phyloP scores from a whole-genome alignment of 2,329 filamentous ascomycete genomes.

The Calonectria montana region DNA sequence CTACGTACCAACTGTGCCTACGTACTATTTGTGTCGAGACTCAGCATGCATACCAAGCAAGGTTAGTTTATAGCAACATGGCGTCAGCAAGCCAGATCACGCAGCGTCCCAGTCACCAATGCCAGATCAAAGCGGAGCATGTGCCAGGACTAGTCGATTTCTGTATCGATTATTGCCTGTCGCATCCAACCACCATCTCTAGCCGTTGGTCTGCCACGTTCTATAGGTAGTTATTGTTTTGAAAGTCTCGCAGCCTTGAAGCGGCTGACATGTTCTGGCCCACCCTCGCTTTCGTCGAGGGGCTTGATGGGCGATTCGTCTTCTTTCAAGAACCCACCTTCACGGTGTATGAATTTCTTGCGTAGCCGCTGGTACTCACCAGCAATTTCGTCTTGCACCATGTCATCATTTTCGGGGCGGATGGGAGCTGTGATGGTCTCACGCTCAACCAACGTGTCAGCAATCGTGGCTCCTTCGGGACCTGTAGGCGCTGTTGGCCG shows the following conservation, averaged over 20 bases:
- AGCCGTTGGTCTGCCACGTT: constrained; percentile 18
- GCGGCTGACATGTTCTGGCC: constrained; percentile 73
- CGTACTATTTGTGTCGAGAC: background rate
- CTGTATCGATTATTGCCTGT: constrained; percentile 39
- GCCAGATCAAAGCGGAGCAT: constrained; percentile 33
- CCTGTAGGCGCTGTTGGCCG: constrained; percentile 57
- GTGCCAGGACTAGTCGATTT: constrained; percentile 44
- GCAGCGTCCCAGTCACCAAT: constrained; percentile 23
- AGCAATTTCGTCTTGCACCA: constrained; percentile 82
- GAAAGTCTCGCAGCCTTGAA: constrained; percentile 79
- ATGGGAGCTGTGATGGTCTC: constrained; percentile 47
- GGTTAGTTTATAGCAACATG: constrained; percentile 13
- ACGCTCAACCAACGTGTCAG: constrained; percentile 69
- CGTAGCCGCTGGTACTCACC: constrained; percentile 86
- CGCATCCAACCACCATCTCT: constrained; percentile 18
- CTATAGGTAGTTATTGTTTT: constrained; percentile 52
- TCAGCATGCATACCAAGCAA: background rate
- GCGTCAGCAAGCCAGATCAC: constrained; percentile 10
- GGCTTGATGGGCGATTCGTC: constrained; percentile 75
- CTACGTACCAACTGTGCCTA: background rate
- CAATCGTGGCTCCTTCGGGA: constrained; percentile 66
- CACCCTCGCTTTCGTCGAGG: constrained; percentile 74
- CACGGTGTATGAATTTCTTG: constrained; percentile 83
- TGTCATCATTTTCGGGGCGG: constrained; percentile 70
- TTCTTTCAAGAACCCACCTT: constrained; percentile 84